Evolutionary conservation across 164 flowering plant genomes (phyloP), one percentile per base, ranked within the genome.

Genomic region (Sextonia rubra): DNA sequence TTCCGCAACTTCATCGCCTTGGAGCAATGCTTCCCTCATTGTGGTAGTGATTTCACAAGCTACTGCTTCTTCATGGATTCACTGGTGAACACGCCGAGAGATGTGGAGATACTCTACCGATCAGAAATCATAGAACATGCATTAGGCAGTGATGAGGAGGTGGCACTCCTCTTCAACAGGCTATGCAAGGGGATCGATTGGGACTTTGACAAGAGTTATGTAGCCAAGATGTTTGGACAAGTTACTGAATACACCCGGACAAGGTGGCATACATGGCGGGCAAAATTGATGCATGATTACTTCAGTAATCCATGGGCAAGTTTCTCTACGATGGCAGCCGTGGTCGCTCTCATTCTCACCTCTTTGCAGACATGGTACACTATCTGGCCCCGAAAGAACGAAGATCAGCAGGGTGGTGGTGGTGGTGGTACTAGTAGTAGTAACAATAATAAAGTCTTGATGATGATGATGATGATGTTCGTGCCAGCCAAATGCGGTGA

Each of bases 301-400:
- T 86, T 87, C 69, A 80, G 80, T 29, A 87, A 60, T 63, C 91
- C 91, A 4, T 87, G 91, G 89, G 86, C 86, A 1, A 64, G 78
- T 67, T 52, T 84, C 2, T 81, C 89, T 0, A 71, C 85, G 11
- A n/a, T 67, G 7, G 69, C 69, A 1, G 69, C 55, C 22, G 0
- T 67, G 22, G 3, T 47, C 20, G 6, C 12, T 14, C 27, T 37
- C 24, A 14, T 37, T 67, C 27, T 47, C 52, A 67, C 56, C n/a
- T n/a, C 12, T 8, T 2, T 47, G 11, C 69, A 67, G 55, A 67
- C 69, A 20, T 61, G 2, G 3, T 61, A 3, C 26, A 18, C 64
- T 2, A 5, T 55, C 58, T 17, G 44, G 44, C 44, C 44, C 44
- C 44, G 0, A 37, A 37, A 37, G 44, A 5, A 8, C 2, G 0